These are phyloP conservation scores for Cryptosporidium tyzzeri DNA, from an alignment of 169 alveolate species.

Conservation along the genomic window DNA sequence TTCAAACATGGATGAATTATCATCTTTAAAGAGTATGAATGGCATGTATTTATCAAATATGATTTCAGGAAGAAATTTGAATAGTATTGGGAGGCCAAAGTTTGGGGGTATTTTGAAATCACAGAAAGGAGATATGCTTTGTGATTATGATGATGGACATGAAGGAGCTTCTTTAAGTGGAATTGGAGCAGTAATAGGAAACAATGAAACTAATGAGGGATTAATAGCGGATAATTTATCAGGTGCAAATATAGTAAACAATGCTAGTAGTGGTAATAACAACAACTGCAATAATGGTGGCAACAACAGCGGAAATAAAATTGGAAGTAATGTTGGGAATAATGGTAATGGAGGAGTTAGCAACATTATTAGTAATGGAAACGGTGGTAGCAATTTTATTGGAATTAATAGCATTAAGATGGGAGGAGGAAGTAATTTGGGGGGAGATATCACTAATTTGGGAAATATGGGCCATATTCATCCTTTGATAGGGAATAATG, in stretches of 20 bases:
- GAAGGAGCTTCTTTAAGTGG: background rate
- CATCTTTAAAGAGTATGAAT: conserved; percentile 30
- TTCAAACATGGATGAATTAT: conserved; percentile 18
- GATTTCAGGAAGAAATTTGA: background rate
- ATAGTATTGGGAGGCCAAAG: background rate
- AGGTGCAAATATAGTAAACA: background rate
- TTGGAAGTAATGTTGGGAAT: background rate
- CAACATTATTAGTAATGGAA: background rate
- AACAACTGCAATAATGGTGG: background rate
- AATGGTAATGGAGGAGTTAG: background rate
- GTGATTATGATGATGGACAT: conserved; percentile 8
- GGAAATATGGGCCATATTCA: background rate
- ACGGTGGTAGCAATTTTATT: background rate
- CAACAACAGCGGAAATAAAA: background rate
- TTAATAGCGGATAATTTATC: background rate
- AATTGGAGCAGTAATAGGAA: background rate
- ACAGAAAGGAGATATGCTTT: background rate
- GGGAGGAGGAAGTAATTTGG: background rate
- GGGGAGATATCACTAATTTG: background rate
- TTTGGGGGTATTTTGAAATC: conserved; percentile 20
- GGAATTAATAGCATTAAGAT: background rate
- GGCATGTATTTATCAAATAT: conserved; percentile 23
- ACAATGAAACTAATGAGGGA: background rate
- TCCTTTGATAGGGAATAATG: conserved; percentile 18
- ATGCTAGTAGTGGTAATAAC: background rate